Evolutionary conservation across 225 moss, liverwort and hornwort species (phyloP), one percentile per base, ranked within the genome.

Genomic region (Bryum argenteum): DNA sequence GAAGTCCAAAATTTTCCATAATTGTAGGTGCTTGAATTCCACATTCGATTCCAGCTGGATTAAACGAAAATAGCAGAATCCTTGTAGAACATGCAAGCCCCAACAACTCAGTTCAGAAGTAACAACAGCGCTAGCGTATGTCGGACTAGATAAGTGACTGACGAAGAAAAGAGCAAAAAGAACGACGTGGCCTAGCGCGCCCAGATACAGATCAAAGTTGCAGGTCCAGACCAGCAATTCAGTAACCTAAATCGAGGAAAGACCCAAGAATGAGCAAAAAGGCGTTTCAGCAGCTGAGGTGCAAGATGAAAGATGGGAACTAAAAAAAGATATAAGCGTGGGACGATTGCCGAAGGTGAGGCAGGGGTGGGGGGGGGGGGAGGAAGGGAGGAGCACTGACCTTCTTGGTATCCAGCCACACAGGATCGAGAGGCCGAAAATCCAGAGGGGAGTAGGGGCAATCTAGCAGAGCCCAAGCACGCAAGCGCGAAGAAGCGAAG

Each of bases 391-490:
- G n/a, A 9, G 66, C 23, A 93, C 48, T 6, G 48, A 48, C 94
- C 92, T 98, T 98, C 70, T 85, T 91, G 1, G 91, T 89, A 63
- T 98, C 98, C 10, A 98, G 76, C 98, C 98, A 98, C 12, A 98
- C 98, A 8, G 89, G 89, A 80, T 98, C 98, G 61, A 98, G 88
- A 48, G 98, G 98, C 66, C 80, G 90, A 55, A 98, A 98, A 76
- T 90, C 89, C 71, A 98, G 79, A 23, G 98, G 92, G 24, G 98
- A 98, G 75, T 92, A 98, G 16, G 98, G 98, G 78, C 98, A 98
- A 75, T 98, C 98, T 8, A 98, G 84, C 33, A 94, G 70, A 33
- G 98, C 85, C 98, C 98, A 98, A 8, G 98, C 92, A 22, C 94
- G 88, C 65, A 98, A 81, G 44, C 92, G 98, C 8, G 98, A 91